These are phyloP conservation scores for Ceratobasidium sp. DNA, from an alignment of 1,284 basidiomycete species.

Conservation along the genomic window DNA sequence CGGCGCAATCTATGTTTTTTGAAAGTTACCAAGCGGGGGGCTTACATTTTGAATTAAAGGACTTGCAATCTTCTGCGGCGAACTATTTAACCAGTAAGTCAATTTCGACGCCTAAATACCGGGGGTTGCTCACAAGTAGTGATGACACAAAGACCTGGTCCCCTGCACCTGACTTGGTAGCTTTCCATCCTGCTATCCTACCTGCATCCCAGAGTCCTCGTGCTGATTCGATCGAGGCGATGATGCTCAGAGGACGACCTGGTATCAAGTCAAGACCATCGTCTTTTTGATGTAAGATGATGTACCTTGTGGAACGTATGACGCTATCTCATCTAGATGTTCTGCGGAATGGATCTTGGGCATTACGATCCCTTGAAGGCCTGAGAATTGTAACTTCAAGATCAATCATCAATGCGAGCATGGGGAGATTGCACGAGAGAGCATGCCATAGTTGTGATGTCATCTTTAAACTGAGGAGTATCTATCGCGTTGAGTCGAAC, in stretches of 20 bases:
- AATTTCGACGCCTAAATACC: neutral
- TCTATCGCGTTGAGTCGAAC: slow-evolving; percentile 82
- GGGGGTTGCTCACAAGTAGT: slow-evolving; percentile 43
- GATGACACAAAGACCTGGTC: slow-evolving; percentile 54
- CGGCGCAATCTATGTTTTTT: slow-evolving; percentile 69
- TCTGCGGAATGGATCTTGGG: slow-evolving; percentile 81
- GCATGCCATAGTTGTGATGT: slow-evolving; percentile 75
- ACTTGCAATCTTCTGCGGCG: slow-evolving; percentile 89
- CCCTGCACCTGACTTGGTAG: slow-evolving; percentile 50
- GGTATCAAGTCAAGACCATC: slow-evolving; percentile 49
- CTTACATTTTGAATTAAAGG: neutral
- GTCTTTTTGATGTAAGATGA: slow-evolving; percentile 51
- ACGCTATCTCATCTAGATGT: slow-evolving; percentile 75
- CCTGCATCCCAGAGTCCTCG: slow-evolving; percentile 71
- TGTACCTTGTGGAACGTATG: slow-evolving; percentile 57
- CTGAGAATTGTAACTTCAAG: slow-evolving; percentile 61
- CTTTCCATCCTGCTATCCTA: slow-evolving; percentile 73
- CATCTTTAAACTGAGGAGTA: slow-evolving; percentile 78
- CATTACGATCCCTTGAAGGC: slow-evolving; percentile 74
- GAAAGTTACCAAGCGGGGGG: neutral
- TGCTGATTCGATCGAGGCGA: slow-evolving; percentile 87
- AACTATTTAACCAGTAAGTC: slow-evolving; percentile 66
- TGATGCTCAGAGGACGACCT: slow-evolving; percentile 66
- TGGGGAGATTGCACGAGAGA: neutral
- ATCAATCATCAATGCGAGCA: slow-evolving; percentile 37